phyloP scores from a whole-genome alignment of 176 grass and related monocot genomes.

The sorghum (Sorghum bicolor) region DNA sequence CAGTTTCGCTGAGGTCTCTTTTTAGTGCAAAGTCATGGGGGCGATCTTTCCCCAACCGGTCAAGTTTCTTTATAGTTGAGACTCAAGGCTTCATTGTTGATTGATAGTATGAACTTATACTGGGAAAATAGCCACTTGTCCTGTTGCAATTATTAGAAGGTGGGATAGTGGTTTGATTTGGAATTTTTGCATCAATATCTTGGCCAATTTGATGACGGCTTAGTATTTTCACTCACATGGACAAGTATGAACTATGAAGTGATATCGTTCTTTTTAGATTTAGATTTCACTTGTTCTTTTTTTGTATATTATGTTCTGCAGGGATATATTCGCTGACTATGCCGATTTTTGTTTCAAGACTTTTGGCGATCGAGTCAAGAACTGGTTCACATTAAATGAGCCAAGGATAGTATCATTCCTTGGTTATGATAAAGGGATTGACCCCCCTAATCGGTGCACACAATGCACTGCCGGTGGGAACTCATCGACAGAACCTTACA shows the following conservation, averaged over 20 bases:
- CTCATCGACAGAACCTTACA: conserved; percentile 73
- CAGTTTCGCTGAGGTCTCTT: background rate
- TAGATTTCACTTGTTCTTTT: background rate
- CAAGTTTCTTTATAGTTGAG: background rate
- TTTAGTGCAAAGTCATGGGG: background rate
- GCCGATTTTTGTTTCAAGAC: conserved; percentile 79
- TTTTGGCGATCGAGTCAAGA: conserved; percentile 71
- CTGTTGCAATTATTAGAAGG: background rate
- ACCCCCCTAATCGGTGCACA: conserved; percentile 55
- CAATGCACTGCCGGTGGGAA: conserved; percentile 47
- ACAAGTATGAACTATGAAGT: background rate
- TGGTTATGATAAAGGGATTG: conserved; percentile 43
- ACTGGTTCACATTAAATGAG: conserved; percentile 88
- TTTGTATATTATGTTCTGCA: conserved; percentile 21
- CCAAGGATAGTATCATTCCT: conserved; percentile 57
- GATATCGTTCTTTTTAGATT: background rate
- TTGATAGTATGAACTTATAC: conserved; percentile 10
- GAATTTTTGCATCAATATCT: background rate
- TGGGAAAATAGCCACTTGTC: background rate
- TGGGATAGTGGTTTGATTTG: background rate
- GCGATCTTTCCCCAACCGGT: background rate
- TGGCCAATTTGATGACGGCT: background rate
- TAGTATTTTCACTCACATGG: background rate
- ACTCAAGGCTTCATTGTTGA: background rate
- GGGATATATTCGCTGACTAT: conserved; percentile 60